Conservation (phyloP, 371 early-diverging fungal genomes). For the Circinella minor region DNA sequence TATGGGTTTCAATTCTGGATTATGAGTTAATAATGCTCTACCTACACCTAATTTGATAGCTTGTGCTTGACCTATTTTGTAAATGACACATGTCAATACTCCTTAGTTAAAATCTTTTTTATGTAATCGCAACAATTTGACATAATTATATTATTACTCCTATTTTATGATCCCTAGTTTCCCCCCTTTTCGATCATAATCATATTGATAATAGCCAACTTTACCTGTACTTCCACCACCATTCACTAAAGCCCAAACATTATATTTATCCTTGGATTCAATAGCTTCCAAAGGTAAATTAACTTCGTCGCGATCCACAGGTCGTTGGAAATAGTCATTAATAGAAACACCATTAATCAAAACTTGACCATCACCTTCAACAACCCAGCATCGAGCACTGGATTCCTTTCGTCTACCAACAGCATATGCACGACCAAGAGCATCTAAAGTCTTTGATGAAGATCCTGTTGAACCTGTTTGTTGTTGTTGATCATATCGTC, state of each 20-base stretch:
- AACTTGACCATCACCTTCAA: constrained; percentile 79
- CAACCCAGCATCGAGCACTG: constrained; percentile 78
- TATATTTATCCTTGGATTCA: constrained; percentile 72
- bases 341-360: constrained; percentile 85
- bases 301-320: constrained; percentile 70
- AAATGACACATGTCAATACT: neutral
- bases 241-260: constrained; percentile 85
- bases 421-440: constrained; percentile 79
- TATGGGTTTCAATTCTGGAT: constrained; percentile 63
- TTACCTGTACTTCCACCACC: constrained; percentile 89
- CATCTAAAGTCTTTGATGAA: constrained; percentile 61
- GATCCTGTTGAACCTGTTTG: constrained; percentile 13
- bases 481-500: constrained; percentile 34
- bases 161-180: too few relatives aligned
- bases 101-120: too few relatives aligned
- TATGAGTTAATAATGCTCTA: constrained; percentile 76
- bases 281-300: constrained; percentile 79
- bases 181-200: too few relatives aligned
- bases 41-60: constrained; percentile 89
- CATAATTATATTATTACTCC: too few relatives aligned
- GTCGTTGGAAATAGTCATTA: constrained; percentile 75
- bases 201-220: too few relatives aligned
- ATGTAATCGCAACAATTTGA: too few relatives aligned
- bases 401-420: constrained; percentile 89
- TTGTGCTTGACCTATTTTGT: constrained; percentile 76